phyloP scores from a whole-genome alignment of 345 rosid genomes.

The Erodium maritimum region DNA sequence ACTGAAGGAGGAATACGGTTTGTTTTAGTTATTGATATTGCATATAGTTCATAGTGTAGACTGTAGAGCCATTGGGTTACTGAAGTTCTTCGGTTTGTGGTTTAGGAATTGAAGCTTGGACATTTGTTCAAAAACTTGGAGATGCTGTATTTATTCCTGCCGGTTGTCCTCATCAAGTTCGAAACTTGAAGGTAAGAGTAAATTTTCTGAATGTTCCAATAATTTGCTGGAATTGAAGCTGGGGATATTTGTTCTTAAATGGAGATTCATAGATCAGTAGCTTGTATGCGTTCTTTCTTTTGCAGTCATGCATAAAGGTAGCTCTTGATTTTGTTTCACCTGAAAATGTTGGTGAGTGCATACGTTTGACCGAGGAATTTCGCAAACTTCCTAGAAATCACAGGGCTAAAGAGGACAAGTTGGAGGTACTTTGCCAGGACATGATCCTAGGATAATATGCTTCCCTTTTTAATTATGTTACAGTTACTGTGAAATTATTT shows the following conservation, averaged over 20 bases:
- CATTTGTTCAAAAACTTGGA: conserved; percentile 40
- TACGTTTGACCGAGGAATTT: conserved; percentile 22
- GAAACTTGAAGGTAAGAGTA: conserved; percentile 33
- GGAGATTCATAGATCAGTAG: too few species aligned
- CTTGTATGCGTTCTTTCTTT: neutral
- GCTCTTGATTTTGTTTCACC: conserved; percentile 22
- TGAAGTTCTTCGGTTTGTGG: neutral
- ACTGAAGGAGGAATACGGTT: conserved; percentile 43
- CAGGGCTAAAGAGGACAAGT: conserved; percentile 23
- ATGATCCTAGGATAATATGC: too few species aligned
- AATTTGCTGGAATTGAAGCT: neutral
- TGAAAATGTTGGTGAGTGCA: conserved; percentile 15
- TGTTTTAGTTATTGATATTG: neutral
- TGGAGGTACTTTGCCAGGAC: too few species aligned
- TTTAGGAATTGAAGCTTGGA: conserved; percentile 47
- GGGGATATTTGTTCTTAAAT: too few species aligned
- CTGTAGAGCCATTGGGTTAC: too few species aligned
- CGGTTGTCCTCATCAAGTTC: conserved; percentile 50
- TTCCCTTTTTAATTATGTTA: too few species aligned
- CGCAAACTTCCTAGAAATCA: conserved; percentile 19
- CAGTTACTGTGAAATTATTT: neutral
- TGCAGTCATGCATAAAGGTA: conserved; percentile 26
- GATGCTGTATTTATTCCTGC: conserved; percentile 59
- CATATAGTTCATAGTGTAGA: neutral
- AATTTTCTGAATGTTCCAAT: neutral